Evolutionary conservation across 208 protist genomes (phyloP), one percentile per base, ranked within the genome.

Genomic region (Novymonas esmeraldas): DNA sequence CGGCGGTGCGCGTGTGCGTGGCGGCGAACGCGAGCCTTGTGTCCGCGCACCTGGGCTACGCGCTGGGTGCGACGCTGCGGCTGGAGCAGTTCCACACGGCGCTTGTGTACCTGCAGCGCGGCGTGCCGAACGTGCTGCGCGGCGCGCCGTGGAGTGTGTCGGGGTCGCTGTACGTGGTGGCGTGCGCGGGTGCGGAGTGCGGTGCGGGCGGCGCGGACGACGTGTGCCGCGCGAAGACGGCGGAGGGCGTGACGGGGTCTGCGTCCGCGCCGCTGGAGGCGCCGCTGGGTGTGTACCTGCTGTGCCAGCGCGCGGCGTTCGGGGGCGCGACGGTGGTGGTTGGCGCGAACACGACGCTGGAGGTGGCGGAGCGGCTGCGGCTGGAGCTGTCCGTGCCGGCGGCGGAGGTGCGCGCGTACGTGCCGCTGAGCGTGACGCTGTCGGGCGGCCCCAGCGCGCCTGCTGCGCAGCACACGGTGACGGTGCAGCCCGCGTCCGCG

Each of bases 251-350:
- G 52, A 42, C 33, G 52, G 42, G 33, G 33, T 28, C 52, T 16
- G 33, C 52, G 33, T 42, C 52, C 33, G 24, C n/a, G 41, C 28
- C 26, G 28, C 57, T 62, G 57, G 11, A 49, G 41, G 79, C 70
- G 31, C 56, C 69, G 9, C 55, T 75, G n/a, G 85, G 85, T 2
- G n/a, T n/a, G n/a, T n/a, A n/a, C 67, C 41, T 80, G 29, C 34
- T 91, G 38, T 91, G 85, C 60, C 82, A 90, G 62, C 52, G 81
- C 39, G 70, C 74, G 24, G 22, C 65, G 3, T 7, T 7, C 11
- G n/a, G n/a, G n/a, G n/a, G 2, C 20, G 2, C 24, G 20, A 33
- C 41, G 14, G 73, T 59, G 0, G 55, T 79, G 11, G 74, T 76
- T 1, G 82, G 71, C 18, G 58, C 81, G 22, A 61, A 67, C 41